These are phyloP conservation scores for Neoboletus magnificus DNA, from an alignment of 768 basidiomycete genomes.

Conservation along the genomic window DNA sequence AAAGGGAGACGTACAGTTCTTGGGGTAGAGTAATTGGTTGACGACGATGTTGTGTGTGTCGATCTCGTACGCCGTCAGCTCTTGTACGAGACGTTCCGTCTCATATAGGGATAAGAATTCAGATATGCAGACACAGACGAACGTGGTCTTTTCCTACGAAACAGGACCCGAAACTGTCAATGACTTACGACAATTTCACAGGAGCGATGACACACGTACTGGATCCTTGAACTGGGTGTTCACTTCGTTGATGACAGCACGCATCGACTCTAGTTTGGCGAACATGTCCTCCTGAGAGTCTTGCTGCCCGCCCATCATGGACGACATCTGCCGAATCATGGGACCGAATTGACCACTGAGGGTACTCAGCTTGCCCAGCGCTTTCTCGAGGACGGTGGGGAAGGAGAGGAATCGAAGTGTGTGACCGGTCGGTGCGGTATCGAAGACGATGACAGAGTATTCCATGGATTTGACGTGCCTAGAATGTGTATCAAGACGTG, in stretches of 20 bases:
- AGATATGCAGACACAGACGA: conserved; percentile 97
- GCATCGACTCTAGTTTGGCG: conserved; percentile 95
- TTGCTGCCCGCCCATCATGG: conserved; percentile 91
- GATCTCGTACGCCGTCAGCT: conserved; percentile 90
- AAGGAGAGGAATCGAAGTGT: conserved; percentile 99
- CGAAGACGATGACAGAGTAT: conserved; percentile 99
- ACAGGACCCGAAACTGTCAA: not conserved
- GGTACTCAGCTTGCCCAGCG: conserved; percentile 88
- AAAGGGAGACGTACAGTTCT: conserved; percentile 57
- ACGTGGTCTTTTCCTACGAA: conserved; percentile 91
- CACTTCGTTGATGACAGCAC: conserved; percentile 95
- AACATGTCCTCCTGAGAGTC: conserved; percentile 98
- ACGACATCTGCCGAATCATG: conserved; percentile 95
- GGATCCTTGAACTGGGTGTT: conserved; percentile 99
- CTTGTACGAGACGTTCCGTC: conserved; percentile 96
- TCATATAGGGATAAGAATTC: conserved; percentile 98
- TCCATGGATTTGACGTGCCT: conserved; percentile 99
- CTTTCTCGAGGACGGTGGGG: conserved; percentile 96
- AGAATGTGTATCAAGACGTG: conserved; percentile 2
- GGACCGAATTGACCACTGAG: conserved; percentile 96
- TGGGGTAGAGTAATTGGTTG: conserved; percentile 95
- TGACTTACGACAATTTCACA: not conserved
- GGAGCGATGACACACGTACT: conserved; percentile 42
- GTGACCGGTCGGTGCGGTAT: conserved; percentile 98
- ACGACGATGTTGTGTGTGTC: conserved; percentile 99